Evolutionary conservation across 2,329 filamentous ascomycete species (phyloP).

Genomic region (Colletotrichum shisoi): DNA sequence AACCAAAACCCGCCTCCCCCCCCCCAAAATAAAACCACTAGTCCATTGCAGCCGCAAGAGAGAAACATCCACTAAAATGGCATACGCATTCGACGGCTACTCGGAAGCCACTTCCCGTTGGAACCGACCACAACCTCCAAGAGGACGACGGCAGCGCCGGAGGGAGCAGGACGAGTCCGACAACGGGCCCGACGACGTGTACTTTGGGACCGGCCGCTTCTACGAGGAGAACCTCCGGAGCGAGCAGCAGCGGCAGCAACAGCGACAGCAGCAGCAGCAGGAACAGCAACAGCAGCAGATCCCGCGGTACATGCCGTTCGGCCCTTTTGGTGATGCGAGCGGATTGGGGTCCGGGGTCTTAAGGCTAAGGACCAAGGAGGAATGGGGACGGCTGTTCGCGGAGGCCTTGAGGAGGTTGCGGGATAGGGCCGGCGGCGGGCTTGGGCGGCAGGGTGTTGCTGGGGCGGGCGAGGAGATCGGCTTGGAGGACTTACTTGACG

Average conservation of each 20-base stretch:
- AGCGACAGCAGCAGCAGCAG: not conserved
- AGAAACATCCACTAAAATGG: constrained; percentile 3
- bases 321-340: not conserved
- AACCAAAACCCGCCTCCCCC: no score
- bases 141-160: not conserved
- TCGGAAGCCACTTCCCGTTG: constrained; percentile 15
- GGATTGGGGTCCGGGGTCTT: not conserved
- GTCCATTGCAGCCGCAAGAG: not conserved
- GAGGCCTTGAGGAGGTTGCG: not conserved
- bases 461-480: not conserved
- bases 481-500: constrained; percentile 17
- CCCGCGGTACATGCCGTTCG: not conserved
- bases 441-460: not conserved
- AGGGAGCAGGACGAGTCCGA: no score
- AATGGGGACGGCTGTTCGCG: constrained; percentile 7
- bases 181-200: not conserved
- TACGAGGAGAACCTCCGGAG: constrained; percentile 13
- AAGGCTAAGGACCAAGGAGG: not conserved
- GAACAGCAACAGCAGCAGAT: not conserved
- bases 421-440: not conserved
- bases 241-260: constrained; percentile 2
- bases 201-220: constrained; percentile 20
- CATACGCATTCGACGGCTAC: constrained; percentile 33
- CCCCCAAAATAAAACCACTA: not conserved
- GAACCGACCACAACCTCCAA: not conserved